phyloP scores from a whole-genome alignment of 306 rosid species.

The Rosa rugosa region DNA sequence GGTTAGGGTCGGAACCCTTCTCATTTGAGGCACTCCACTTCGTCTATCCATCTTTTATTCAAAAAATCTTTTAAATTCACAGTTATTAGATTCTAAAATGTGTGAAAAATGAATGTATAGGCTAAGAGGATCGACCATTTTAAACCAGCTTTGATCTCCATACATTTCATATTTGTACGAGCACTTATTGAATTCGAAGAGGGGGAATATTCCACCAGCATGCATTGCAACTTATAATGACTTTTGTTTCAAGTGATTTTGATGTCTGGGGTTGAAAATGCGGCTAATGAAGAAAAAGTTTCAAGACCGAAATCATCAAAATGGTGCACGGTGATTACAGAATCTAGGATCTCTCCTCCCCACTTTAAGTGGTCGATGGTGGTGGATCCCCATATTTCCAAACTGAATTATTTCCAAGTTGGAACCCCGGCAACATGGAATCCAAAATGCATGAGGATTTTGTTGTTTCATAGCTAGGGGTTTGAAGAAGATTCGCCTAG shows the following conservation, averaged over 20 bases:
- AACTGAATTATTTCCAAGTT: not conserved
- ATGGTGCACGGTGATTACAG: constrained; percentile 1
- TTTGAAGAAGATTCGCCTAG: constrained; percentile 47
- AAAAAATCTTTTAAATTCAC: too few species aligned
- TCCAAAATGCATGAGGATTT: not conserved
- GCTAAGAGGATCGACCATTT: not conserved
- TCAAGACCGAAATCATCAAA: not conserved
- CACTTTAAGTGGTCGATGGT: not conserved
- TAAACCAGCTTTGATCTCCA: not conserved
- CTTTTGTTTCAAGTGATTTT: not conserved
- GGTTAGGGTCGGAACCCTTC: too few species aligned
- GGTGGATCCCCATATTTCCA: constrained; percentile 19
- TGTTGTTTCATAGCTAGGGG: constrained; percentile 6
- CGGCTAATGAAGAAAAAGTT: constrained; percentile 1
- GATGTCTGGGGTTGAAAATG: constrained; percentile 5
- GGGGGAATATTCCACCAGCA: not conserved
- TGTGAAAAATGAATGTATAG: not conserved
- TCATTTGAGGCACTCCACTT: too few species aligned
- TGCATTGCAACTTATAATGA: not conserved
- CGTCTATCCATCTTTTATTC: too few species aligned
- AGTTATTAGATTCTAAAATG: too few species aligned
- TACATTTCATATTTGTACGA: not conserved
- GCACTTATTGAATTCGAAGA: not conserved
- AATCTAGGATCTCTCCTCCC: constrained; percentile 6
- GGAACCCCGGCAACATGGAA: constrained; percentile 23